Percentiles rank a stretch among this genome's conserved stretches.
phyloP scores from a whole-genome alignment of 2,329 filamentous ascomycete species.

The Trichocomaceae sp. region DNA sequence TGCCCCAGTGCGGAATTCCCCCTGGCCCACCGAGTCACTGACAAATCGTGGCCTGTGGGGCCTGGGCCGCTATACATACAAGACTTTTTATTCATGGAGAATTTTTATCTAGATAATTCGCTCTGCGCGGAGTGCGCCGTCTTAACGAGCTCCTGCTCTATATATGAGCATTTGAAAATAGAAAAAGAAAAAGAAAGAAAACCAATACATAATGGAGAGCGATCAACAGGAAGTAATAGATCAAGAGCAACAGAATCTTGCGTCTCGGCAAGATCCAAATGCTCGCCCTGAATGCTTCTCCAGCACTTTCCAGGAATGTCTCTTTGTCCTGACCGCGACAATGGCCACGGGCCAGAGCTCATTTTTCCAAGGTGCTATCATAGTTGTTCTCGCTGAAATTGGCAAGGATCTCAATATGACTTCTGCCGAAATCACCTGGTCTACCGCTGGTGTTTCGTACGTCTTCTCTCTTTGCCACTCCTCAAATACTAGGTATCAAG shows the following conservation, averaged over 20 bases:
- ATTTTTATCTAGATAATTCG: background rate
- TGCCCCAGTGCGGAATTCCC: background rate
- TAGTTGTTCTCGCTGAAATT: slow-evolving; percentile 58
- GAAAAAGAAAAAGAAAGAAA: too few relatives aligned
- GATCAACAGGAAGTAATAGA: background rate
- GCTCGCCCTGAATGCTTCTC: slow-evolving; percentile 46
- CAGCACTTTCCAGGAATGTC: slow-evolving; percentile 55
- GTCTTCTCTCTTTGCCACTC: slow-evolving; percentile 13
- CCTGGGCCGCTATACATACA: too few relatives aligned
- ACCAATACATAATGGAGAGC: too few relatives aligned
- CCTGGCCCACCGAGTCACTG: background rate
- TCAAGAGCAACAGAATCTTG: slow-evolving; percentile 3
- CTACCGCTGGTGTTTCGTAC: slow-evolving; percentile 55
- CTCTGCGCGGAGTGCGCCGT: background rate
- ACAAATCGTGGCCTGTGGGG: background rate
- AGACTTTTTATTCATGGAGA: background rate
- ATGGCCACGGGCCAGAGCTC: slow-evolving; percentile 59
- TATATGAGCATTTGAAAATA: background rate
- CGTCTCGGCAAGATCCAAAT: background rate
- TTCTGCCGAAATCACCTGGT: slow-evolving; percentile 61
- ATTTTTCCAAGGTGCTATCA: slow-evolving; percentile 53
- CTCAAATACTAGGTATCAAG: background rate
- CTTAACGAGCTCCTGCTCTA: background rate
- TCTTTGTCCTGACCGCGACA: slow-evolving; percentile 61
- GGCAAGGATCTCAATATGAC: slow-evolving; percentile 56